A percentile compares a stretch with the other conserved stretches of the same genome.
phyloP scores from a whole-genome alignment of 331 rosid genomes.

The Phaseolus coccineus region DNA sequence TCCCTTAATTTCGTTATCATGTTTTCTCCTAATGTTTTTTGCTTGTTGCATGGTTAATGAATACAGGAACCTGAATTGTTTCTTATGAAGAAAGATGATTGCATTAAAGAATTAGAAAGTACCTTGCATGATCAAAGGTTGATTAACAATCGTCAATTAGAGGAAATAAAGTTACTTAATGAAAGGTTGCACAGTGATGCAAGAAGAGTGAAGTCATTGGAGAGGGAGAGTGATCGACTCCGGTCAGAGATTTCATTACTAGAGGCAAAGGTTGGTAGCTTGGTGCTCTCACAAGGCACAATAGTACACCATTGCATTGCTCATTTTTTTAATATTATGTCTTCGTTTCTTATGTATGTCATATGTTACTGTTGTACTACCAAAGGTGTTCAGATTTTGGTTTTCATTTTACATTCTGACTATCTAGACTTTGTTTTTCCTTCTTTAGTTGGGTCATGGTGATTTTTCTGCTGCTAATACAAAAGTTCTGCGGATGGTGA shows the following conservation, averaged over 20 bases:
- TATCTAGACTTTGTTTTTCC: conserved; percentile 29
- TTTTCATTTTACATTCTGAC: conserved; percentile 36
- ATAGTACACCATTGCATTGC: background rate
- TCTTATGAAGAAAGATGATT: conserved; percentile 69
- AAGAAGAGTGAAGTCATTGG: conserved; percentile 82
- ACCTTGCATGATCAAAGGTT: conserved; percentile 65
- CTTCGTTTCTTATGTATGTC: conserved; percentile 19
- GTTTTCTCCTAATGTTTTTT: conserved; percentile 36
- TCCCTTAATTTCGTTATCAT: conserved; percentile 1
- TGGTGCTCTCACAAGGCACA: conserved; percentile 3
- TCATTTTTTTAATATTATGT: conserved; percentile 22
- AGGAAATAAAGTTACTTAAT: conserved; percentile 79
- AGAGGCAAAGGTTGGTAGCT: conserved; percentile 86
- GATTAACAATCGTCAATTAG: conserved; percentile 67
- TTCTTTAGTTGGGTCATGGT: conserved; percentile 58
- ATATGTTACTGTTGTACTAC: conserved; percentile 10
- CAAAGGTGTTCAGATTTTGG: conserved; percentile 36
- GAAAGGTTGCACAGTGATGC: conserved; percentile 76
- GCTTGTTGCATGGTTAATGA: conserved; percentile 46
- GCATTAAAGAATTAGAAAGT: conserved; percentile 73
- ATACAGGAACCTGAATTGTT: conserved; percentile 78
- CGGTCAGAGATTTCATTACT: conserved; percentile 84
- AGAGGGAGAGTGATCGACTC: conserved; percentile 89
- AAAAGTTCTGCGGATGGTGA: conserved; percentile 80
- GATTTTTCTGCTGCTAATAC: conserved; percentile 66